Evolutionary conservation across 106 monocot species (phyloP).

Genomic region (Phalaenopsis equestris): DNA sequence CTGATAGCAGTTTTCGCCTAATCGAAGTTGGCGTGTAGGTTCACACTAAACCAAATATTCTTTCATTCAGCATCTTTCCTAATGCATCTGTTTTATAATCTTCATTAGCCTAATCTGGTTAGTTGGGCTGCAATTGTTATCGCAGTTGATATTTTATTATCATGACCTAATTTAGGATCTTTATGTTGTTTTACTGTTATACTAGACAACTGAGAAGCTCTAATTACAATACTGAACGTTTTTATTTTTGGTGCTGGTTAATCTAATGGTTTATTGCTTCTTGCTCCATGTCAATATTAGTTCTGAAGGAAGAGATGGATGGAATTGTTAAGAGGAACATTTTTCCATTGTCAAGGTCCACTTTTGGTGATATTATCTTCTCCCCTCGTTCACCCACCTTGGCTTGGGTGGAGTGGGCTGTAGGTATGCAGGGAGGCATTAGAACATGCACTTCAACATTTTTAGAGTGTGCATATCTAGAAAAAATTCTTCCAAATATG

Average conservation of each 20-base stretch:
- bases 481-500: not conserved
- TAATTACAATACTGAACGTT: not conserved
- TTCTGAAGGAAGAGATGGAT: not conserved
- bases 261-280: not conserved
- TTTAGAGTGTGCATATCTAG: not conserved
- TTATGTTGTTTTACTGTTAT: not conserved
- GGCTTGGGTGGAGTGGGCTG: not conserved
- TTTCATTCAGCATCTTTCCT: not conserved
- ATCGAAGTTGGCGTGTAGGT: constrained; percentile 94
- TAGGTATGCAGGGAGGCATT: not conserved
- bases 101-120: not conserved
- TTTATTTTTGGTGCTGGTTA: not conserved
- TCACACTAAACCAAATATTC: not conserved
- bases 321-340: not conserved
- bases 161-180: not conserved
- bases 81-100: constrained; percentile 1
- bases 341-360: not conserved
- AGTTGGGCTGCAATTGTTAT: not conserved
- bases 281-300: not conserved
- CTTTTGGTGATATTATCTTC: not conserved
- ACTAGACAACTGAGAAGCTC: not conserved
- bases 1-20: constrained; percentile 98
- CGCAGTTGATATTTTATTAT: not conserved
- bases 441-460: not conserved
- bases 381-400: not conserved